Percentiles rank a stretch among this genome's conserved stretches.
Conservation (phyloP, 176 grass and related monocot species). For the Lolium perenne region DNA sequence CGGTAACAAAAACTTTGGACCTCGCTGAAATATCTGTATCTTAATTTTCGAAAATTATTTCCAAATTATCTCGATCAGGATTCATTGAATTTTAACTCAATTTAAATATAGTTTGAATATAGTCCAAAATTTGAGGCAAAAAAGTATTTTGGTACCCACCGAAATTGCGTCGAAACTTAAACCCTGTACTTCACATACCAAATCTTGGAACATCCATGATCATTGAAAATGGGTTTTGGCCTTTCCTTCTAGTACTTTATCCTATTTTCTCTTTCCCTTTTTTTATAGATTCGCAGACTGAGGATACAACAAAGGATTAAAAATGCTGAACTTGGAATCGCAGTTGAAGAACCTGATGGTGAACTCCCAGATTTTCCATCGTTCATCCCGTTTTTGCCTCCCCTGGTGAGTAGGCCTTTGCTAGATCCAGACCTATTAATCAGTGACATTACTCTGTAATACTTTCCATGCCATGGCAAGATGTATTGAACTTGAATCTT, state of each 20-base stretch:
- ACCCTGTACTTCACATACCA: not conserved
- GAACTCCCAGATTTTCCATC: constrained; percentile 99
- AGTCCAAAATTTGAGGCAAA: not conserved
- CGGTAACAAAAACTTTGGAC: not conserved
- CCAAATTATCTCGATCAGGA: not conserved
- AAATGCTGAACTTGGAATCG: constrained; percentile 92
- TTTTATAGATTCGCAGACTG: constrained; percentile 79
- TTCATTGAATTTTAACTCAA: not conserved
- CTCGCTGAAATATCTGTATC: not conserved
- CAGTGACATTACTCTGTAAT: constrained; percentile 9
- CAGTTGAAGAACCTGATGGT: constrained; percentile 69
- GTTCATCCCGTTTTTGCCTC: constrained; percentile 97
- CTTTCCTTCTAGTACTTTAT: constrained; percentile 4
- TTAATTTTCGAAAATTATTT: not conserved
- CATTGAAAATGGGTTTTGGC: not conserved
- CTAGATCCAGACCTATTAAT: not conserved
- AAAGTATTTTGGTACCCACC: not conserved
- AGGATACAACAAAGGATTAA: constrained; percentile 99
- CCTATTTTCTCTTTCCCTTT: not conserved
- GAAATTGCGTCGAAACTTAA: not conserved
- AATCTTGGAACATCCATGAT: constrained; percentile 18
- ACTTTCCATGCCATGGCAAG: not conserved
- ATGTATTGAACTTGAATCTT: not conserved
- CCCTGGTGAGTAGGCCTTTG: constrained; percentile 59
- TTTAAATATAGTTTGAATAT: not conserved